These are phyloP conservation scores for Moesziomyces parantarcticus DNA, from an alignment of 1,284 basidiomycete species.

Conservation along the genomic window DNA sequence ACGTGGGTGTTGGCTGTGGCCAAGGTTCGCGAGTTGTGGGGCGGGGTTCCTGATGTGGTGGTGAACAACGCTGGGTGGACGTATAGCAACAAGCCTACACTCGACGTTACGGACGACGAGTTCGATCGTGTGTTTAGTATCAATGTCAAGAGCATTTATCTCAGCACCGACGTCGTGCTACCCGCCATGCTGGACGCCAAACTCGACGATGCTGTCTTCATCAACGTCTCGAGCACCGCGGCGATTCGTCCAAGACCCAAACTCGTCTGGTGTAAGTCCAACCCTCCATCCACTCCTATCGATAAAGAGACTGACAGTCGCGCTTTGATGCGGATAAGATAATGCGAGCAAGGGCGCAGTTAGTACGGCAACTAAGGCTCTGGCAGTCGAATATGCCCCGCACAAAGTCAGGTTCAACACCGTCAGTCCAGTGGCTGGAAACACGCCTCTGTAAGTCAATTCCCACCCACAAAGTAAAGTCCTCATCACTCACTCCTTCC, in stretches of 20 bases:
- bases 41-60: constrained; percentile 5
- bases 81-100: constrained; percentile 38
- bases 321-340: no score
- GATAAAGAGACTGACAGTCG: background rate
- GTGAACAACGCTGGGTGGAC: constrained; percentile 57
- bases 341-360: constrained; percentile 48
- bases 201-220: constrained; percentile 17
- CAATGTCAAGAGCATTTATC: constrained; percentile 41
- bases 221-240: constrained; percentile 34
- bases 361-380: constrained; percentile 36
- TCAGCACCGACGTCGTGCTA: constrained; percentile 29
- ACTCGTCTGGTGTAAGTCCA: constrained; percentile 45
- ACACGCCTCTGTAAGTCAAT: constrained; percentile 46
- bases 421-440: constrained; percentile 45
- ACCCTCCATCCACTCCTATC: background rate
- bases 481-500: background rate
- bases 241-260: constrained; percentile 41
- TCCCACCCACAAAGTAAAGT: background rate
- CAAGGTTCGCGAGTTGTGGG: constrained; percentile 2
- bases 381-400: constrained; percentile 45
- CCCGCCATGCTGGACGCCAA: constrained; percentile 9
- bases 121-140: constrained; percentile 38
- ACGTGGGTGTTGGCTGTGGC: constrained; percentile 11
- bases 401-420: constrained; percentile 42
- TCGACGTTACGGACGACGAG: constrained; percentile 29